A percentile compares a stretch with the other conserved stretches of the same genome.
Evolutionary conservation across 345 rosid genomes (phyloP).

Genomic region (Lumnitzera littorea): DNA sequence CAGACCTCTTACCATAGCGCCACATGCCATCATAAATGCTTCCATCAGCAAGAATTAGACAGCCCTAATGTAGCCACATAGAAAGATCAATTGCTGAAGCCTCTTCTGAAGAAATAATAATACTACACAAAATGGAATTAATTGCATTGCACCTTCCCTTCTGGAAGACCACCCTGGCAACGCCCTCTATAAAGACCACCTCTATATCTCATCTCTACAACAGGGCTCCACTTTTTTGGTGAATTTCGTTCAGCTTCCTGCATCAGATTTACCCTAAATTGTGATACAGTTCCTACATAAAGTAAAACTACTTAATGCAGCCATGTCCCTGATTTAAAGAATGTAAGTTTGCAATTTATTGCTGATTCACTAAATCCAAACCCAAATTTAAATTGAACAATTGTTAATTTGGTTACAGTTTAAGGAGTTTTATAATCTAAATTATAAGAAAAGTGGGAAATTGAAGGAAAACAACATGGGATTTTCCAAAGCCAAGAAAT

Average conservation of each 20-base stretch:
- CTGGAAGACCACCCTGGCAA: slow-evolving; percentile 98
- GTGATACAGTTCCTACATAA: no score
- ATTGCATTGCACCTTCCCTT: slow-evolving; percentile 69
- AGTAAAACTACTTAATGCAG: no score
- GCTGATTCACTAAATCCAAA: no score
- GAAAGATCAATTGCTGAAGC: neutral
- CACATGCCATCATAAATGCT: slow-evolving; percentile 92
- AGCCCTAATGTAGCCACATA: slow-evolving; percentile 46
- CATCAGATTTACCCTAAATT: neutral
- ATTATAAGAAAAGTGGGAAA: no score
- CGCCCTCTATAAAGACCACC: slow-evolving; percentile 79
- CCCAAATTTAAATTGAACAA: no score
- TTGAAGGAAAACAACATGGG: no score
- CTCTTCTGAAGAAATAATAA: slow-evolving; percentile 1
- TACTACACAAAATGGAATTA: neutral
- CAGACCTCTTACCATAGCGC: slow-evolving; percentile 90
- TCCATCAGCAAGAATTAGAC: slow-evolving; percentile 67
- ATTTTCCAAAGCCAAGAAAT: no score
- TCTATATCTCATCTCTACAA: slow-evolving; percentile 80
- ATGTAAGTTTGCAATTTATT: no score
- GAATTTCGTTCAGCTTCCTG: slow-evolving; percentile 91
- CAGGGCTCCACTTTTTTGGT: slow-evolving; percentile 79
- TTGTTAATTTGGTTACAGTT: no score
- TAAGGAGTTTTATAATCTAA: no score
- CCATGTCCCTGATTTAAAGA: no score